These are phyloP conservation scores for Phlebiopsis gigantea DNA, from an alignment of 768 basidiomycete genomes.

Conservation along the genomic window DNA sequence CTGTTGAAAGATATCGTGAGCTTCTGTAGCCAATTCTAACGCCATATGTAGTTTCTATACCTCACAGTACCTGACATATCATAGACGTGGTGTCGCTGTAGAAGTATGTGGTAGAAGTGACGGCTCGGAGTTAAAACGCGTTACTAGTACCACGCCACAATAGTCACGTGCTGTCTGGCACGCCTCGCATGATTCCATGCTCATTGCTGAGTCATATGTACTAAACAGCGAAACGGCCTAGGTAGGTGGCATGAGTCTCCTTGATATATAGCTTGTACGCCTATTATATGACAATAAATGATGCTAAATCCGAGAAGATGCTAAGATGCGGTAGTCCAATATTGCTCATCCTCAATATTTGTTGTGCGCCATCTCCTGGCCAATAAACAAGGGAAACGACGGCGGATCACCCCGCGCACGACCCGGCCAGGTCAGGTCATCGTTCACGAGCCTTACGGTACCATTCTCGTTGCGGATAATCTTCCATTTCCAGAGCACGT, in stretches of 20 bases:
- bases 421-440: constrained; percentile 7
- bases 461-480: not conserved
- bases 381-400: not conserved
- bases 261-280: not conserved
- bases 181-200: too few species aligned
- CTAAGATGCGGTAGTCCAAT: not conserved
- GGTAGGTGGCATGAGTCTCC: not conserved
- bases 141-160: too few species aligned
- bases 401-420: not conserved
- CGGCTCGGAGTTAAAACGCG: too few species aligned
- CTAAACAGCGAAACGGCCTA: too few species aligned
- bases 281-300: not conserved
- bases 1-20: not conserved
- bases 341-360: not conserved
- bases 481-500: constrained; percentile 11
- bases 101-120: not conserved
- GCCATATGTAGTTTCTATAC: not conserved
- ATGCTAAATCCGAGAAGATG: not conserved
- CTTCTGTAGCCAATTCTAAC: too few species aligned
- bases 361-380: not conserved
- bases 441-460: not conserved
- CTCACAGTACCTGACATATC: not conserved
- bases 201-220: too few species aligned
- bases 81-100: not conserved
- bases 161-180: too few species aligned